These are phyloP conservation scores for Wallacemonas sp. DNA, from an alignment of 208 protist species.

Conservation along the genomic window DNA sequence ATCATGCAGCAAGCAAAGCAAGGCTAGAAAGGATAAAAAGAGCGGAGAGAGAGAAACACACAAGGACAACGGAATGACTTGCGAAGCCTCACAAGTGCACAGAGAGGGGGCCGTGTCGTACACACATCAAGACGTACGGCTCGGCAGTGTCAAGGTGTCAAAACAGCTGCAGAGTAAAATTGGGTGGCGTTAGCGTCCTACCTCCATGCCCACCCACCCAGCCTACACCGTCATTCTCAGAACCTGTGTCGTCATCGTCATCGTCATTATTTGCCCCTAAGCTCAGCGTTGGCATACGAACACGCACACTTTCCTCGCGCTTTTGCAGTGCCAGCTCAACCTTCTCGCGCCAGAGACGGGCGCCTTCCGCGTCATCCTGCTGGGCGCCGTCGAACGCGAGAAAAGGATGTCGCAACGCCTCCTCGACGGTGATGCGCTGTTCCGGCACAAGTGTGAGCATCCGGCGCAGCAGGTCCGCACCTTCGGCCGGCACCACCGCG, in stretches of 20 bases:
- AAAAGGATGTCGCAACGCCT: slow-evolving; percentile 73
- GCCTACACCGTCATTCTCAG: slow-evolving; percentile 26
- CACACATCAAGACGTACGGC: background rate
- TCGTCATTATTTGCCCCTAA: slow-evolving; percentile 6
- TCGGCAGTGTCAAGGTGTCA: background rate
- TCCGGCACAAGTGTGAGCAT: slow-evolving; percentile 63
- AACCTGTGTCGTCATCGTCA: slow-evolving; percentile 23
- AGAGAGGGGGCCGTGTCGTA: too few relatives aligned
- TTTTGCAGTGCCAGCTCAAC: slow-evolving; percentile 27
- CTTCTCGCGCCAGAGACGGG: slow-evolving; percentile 46
- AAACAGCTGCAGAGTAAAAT: slow-evolving; percentile 12
- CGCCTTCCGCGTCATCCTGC: slow-evolving; percentile 36
- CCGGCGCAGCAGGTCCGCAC: slow-evolving; percentile 63
- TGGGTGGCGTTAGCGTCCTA: slow-evolving; percentile 17
- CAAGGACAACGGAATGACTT: background rate
- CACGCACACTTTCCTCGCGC: slow-evolving; percentile 7
- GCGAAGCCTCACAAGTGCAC: too few relatives aligned
- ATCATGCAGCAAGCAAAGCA: background rate
- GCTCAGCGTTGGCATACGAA: slow-evolving; percentile 29
- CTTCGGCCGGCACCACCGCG: slow-evolving; percentile 46
- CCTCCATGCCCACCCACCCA: slow-evolving; percentile 12
- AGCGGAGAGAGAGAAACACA: background rate
- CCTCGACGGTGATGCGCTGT: slow-evolving; percentile 53
- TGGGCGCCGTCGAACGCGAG: slow-evolving; percentile 22
- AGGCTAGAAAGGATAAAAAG: background rate